These are phyloP conservation scores for Stylosanthes scabra DNA, from an alignment of 331 rosid genomes.

Conservation along the genomic window DNA sequence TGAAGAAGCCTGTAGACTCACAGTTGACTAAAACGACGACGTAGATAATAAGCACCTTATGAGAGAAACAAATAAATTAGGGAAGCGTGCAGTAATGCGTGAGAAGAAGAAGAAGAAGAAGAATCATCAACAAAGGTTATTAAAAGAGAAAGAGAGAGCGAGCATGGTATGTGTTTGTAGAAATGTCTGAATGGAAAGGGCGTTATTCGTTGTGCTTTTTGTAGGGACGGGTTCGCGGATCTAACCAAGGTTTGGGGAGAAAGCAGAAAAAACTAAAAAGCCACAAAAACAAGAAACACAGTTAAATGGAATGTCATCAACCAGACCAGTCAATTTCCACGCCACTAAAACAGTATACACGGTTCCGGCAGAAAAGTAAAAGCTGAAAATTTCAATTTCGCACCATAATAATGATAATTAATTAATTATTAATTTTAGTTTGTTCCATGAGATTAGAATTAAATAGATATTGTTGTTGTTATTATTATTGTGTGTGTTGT, in stretches of 20 bases:
- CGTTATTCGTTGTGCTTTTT: constrained; percentile 16
- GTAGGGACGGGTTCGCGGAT: constrained; percentile 34
- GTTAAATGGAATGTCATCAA: constrained; percentile 46
- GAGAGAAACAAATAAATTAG: constrained; percentile 1
- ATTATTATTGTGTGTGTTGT: too few relatives aligned
- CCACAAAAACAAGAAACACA: background rate
- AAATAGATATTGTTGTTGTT: too few relatives aligned
- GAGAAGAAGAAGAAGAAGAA: constrained; percentile 20
- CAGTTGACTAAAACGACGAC: background rate
- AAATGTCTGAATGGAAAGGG: background rate
- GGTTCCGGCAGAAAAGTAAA: background rate
- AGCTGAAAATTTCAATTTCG: constrained; percentile 9
- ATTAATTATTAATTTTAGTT: background rate
- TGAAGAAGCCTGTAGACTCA: background rate
- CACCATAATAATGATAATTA: background rate
- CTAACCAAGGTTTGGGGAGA: background rate
- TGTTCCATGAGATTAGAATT: too few relatives aligned
- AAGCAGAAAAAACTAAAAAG: background rate
- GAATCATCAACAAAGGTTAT: background rate
- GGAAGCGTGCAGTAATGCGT: constrained; percentile 22
- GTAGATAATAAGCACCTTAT: constrained; percentile 30
- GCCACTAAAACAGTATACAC: constrained; percentile 1
- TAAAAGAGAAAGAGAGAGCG: background rate
- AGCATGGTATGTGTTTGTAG: constrained; percentile 15
- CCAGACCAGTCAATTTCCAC: constrained; percentile 38